These are phyloP conservation scores for Fusarium oxysporum DNA, from an alignment of 2,329 filamentous ascomycete genomes.

Conservation along the genomic window DNA sequence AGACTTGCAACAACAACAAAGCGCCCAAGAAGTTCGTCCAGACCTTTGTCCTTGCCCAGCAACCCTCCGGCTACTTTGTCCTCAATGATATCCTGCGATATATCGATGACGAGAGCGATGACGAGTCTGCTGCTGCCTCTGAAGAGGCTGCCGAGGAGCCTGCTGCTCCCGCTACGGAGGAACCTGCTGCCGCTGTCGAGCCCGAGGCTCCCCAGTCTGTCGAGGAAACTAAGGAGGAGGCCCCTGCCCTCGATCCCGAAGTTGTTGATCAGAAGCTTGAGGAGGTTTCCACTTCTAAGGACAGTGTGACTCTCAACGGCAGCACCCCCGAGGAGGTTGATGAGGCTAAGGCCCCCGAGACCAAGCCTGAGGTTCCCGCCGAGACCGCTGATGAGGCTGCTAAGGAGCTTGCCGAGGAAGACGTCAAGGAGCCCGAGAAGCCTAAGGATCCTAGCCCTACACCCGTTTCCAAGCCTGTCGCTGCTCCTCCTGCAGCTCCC, in stretches of 20 bases:
- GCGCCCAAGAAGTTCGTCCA: conserved; percentile 97
- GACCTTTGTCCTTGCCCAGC: conserved; percentile 95
- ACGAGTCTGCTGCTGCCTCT: conserved; percentile 62
- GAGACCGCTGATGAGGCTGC: conserved; percentile 62
- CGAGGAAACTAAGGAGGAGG: conserved; percentile 48
- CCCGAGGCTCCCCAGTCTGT: conserved; percentile 46
- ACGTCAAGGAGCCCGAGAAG: conserved; percentile 69
- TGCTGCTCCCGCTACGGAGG: conserved; percentile 43
- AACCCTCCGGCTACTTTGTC: conserved; percentile 97
- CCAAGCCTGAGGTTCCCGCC: conserved; percentile 50
- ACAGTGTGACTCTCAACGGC: conserved; percentile 50
- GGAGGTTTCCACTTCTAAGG: conserved; percentile 61
- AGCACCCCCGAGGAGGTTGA: conserved; percentile 50
- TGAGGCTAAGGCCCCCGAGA: conserved; percentile 54
- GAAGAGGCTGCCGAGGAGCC: conserved; percentile 52
- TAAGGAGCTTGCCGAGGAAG: conserved; percentile 66
- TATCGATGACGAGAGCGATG: conserved; percentile 85
- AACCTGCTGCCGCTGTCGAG: conserved; percentile 49
- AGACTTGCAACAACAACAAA: conserved; percentile 93
- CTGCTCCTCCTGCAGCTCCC: conserved; percentile 50
- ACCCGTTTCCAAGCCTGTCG: conserved; percentile 55
- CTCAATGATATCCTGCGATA: conserved; percentile 98
- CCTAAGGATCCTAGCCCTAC: conserved; percentile 72
- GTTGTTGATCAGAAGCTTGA: conserved; percentile 82
- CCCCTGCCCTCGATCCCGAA: conserved; percentile 56